phyloP scores from a whole-genome alignment of 192 early-diverging fungal species.

The Linnemannia zychae region DNA sequence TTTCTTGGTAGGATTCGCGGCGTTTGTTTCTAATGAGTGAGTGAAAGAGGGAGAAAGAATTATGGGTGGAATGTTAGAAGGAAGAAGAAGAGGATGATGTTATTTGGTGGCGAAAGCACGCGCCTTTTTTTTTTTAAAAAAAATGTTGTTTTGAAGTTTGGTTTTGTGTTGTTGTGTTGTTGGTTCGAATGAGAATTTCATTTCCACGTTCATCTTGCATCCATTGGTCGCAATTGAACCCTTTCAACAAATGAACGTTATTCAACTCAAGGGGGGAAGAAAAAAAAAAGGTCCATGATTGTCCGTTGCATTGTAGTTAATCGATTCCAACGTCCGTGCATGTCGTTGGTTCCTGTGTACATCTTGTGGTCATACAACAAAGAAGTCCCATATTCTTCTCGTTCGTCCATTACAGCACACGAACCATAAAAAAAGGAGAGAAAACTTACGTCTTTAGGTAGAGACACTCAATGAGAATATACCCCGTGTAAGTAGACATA shows the following conservation, averaged over 20 bases:
- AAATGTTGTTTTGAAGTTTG: neutral
- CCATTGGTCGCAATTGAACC: neutral
- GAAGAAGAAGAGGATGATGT: too few species aligned
- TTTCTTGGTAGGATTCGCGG: conserved; percentile 71
- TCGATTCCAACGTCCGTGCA: too few species aligned
- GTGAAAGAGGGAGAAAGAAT: too few species aligned
- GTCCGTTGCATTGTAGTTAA: too few species aligned
- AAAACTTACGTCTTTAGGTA: conserved; percentile 59
- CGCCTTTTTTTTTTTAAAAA: neutral
- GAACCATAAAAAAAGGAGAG: too few species aligned
- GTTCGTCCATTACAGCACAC: too few species aligned
- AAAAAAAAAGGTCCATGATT: neutral
- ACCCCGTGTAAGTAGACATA: conserved; percentile 69
- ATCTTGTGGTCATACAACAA: too few species aligned
- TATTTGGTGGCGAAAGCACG: neutral
- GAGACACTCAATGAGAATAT: conserved; percentile 67
- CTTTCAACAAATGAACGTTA: neutral
- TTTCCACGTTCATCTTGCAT: neutral
- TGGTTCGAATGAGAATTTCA: neutral
- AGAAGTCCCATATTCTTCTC: too few species aligned
- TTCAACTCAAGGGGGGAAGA: neutral
- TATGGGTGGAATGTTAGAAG: too few species aligned
- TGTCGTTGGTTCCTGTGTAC: too few species aligned
- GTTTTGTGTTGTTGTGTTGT: neutral
- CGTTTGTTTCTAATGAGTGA: conserved; percentile 53